Conservation (phyloP, 2,329 filamentous ascomycete species). For the Fusarium pininemorale region DNA sequence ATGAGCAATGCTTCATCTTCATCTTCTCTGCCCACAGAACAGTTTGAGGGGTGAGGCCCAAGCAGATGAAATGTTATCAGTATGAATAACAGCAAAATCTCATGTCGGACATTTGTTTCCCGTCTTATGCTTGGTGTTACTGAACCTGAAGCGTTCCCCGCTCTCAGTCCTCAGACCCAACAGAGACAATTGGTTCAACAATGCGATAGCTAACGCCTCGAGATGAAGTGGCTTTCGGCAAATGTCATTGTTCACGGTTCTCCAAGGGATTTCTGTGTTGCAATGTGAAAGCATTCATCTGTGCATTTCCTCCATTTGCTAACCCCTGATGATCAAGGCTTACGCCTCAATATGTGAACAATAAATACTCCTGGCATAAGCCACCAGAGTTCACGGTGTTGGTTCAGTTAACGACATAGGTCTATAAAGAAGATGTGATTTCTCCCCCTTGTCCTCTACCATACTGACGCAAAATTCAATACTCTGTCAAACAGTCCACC, state of each 20-base stretch:
- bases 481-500: not conserved
- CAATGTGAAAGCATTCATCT: constrained; percentile 6
- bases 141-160: constrained; percentile 1
- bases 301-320: not conserved
- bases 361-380: constrained; percentile 11
- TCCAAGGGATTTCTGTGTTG: not conserved
- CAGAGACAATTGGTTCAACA: constrained; percentile 4
- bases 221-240: constrained; percentile 19
- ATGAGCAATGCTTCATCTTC: not conserved
- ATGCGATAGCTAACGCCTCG: constrained; percentile 6
- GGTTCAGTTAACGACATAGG: not conserved
- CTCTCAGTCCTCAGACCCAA: not conserved
- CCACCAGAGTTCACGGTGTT: not conserved
- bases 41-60: not conserved
- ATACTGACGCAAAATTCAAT: not conserved
- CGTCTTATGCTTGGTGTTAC: constrained; percentile 1
- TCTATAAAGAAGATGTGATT: not conserved
- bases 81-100: not conserved
- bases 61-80: not conserved
- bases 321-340: not conserved
- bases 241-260: constrained; percentile 21
- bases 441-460: not conserved
- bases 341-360: not conserved
- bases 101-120: not conserved
- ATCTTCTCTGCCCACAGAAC: not conserved